Percentiles rank a stretch among this genome's conserved stretches.
Evolutionary conservation across 1,284 basidiomycete genomes (phyloP).

Genomic region (Irpex lacteus): DNA sequence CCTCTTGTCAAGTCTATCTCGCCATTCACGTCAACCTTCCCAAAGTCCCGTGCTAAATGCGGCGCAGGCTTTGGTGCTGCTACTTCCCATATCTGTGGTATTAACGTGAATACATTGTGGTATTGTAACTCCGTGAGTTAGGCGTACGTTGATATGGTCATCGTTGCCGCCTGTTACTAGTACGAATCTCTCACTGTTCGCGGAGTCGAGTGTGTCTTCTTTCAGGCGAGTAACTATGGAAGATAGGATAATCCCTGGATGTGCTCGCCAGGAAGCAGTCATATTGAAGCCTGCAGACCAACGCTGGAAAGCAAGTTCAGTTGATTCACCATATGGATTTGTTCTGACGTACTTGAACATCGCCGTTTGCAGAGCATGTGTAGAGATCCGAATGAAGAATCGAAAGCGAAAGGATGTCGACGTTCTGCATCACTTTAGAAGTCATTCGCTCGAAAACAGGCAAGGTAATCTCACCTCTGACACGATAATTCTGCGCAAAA

Average conservation of each 20-base stretch:
- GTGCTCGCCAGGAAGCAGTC: constrained; percentile 77
- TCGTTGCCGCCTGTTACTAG: constrained; percentile 87
- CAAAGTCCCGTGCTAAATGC: constrained; percentile 13
- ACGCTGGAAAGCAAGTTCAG: constrained; percentile 40
- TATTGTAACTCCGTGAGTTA: neutral
- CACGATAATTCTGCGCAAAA: constrained; percentile 84
- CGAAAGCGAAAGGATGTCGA: constrained; percentile 80
- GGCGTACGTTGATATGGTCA: constrained; percentile 70
- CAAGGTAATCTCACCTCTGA: constrained; percentile 57
- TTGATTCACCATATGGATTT: neutral
- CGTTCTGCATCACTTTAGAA: constrained; percentile 39
- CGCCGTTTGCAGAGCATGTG: constrained; percentile 81
- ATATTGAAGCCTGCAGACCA: constrained; percentile 85
- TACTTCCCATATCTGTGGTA: constrained; percentile 53
- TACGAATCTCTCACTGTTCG: constrained; percentile 31
- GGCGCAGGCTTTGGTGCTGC: constrained; percentile 30
- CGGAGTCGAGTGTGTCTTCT: constrained; percentile 1
- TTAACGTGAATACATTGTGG: neutral
- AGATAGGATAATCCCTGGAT: constrained; percentile 81
- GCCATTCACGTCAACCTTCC: constrained; percentile 6
- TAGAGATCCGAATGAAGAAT: constrained; percentile 78
- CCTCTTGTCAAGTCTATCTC: constrained; percentile 20
- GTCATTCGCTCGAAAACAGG: neutral
- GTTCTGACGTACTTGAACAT: constrained; percentile 55
- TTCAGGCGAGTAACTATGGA: constrained; percentile 49